Evolutionary conservation across 192 early-diverging fungal species (phyloP).

Genomic region (Umbelopsis vinacea): DNA sequence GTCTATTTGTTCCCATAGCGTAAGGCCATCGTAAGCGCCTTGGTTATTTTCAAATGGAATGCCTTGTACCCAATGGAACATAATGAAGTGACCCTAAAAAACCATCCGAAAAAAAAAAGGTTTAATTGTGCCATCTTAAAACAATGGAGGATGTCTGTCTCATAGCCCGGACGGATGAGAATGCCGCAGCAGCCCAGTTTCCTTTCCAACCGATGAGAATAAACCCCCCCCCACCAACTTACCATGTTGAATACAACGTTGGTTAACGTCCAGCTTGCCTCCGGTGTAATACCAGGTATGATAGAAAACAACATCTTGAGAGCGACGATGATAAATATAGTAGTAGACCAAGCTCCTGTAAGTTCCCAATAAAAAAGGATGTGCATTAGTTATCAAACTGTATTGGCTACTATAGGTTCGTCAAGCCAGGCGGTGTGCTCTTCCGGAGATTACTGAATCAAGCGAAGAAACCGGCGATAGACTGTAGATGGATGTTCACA

Average conservation of each 20-base stretch:
- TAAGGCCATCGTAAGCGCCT: conserved; percentile 90
- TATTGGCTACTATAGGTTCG: no score
- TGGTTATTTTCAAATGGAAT: conserved; percentile 94
- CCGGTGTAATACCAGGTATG: conserved; percentile 89
- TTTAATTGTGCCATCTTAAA: background rate
- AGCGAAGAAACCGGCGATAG: background rate
- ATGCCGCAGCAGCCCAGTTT: background rate
- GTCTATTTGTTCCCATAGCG: conserved; percentile 99
- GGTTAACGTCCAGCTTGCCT: conserved; percentile 96
- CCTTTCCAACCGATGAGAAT: background rate
- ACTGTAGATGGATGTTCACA: background rate
- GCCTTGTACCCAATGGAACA: conserved; percentile 98
- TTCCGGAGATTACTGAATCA: background rate
- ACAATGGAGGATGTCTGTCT: no score
- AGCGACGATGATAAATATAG: conserved; percentile 80
- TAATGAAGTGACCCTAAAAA: conserved; percentile 90
- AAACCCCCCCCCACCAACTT: conserved; percentile 23
- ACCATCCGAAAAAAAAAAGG: background rate
- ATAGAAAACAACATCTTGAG: conserved; percentile 80
- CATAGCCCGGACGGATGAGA: no score
- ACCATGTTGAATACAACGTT: conserved; percentile 91
- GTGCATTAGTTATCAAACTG: no score
- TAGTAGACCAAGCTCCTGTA: conserved; percentile 91
- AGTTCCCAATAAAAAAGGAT: background rate
- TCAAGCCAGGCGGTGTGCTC: background rate